Evolutionary conservation across 1,284 basidiomycete genomes (phyloP), one percentile per base, ranked within the genome.

Genomic region (Porogramme epimiltina): DNA sequence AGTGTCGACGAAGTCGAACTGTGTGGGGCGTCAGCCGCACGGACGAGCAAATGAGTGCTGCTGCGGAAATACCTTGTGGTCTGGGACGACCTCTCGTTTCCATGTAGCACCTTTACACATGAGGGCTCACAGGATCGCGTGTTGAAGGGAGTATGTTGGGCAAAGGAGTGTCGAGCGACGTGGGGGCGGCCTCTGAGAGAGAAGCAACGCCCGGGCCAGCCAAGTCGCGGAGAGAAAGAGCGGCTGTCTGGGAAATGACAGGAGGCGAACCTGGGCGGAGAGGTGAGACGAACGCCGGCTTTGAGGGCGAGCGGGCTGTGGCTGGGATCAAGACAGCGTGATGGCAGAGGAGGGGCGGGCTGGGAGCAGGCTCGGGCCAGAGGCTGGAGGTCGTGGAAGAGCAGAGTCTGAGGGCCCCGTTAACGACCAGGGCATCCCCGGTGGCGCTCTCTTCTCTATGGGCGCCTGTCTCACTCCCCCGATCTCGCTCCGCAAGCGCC

Each of bases 1-100:
- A 24, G 89, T 89, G 70, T 98, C 93, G 69, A 99, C 84, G 69
- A 98, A 98, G 78, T 99, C 96, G 68, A 98, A 98, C 95, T 98
- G 61, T 11, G 22, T 33, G 24, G 31, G 52, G 55, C 46, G 37
- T 59, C 28, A 56, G 54, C 20, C 6, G 58, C 18, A 24, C 16
- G 19, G 25, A 23, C 37, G 25, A n/a, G n/a, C n/a, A n/a, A 15
- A 13, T 22, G 34, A 37, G 42, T 37, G 18, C 45, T 8, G 15
- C 34, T 38, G 36, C 31, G 23, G 47, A 24, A n/a, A 41, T 58
- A 94, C 95, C 82, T 98, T 99, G 76, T 98, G 96, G 76, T 98
- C 96, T 52, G 91, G 93, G 41, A 99, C 95, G 63, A 91, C 84
- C 78, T 98, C 96, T 68, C 96, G 84, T 78, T 99, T 98, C 95